These are phyloP conservation scores for Ceratobasidium sp. DNA, from an alignment of 1,284 basidiomycete genomes.

Conservation along the genomic window DNA sequence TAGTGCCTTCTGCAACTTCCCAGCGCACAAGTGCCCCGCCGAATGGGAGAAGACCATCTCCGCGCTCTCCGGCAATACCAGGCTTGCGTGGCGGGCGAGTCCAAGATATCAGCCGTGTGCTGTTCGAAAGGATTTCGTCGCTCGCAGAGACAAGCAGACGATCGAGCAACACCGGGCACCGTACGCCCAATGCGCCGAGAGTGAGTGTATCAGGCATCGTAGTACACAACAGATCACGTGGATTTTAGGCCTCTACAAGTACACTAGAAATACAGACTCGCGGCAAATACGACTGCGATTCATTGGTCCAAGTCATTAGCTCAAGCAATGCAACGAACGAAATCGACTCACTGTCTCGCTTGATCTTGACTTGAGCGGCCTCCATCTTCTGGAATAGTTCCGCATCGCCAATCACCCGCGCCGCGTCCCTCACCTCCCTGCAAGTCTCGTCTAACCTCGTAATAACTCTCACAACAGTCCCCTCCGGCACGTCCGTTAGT, in stretches of 20 bases:
- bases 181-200: slow-evolving; percentile 17
- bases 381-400: slow-evolving; percentile 99
- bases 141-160: not conserved
- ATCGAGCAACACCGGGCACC: slow-evolving; percentile 23
- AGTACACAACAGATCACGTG: slow-evolving; percentile 38
- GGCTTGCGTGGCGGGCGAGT: slow-evolving; percentile 13
- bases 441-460: slow-evolving; percentile 98
- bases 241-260: slow-evolving; percentile 5
- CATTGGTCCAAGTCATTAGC: not conserved
- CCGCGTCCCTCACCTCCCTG: slow-evolving; percentile 96
- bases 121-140: slow-evolving; percentile 9
- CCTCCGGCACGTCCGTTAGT: slow-evolving; percentile 96
- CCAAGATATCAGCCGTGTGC: slow-evolving; percentile 26
- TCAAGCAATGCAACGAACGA: not conserved
- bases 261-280: slow-evolving; percentile 38
- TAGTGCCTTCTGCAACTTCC: not conserved
- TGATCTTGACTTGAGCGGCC: slow-evolving; percentile 91
- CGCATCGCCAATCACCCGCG: slow-evolving; percentile 96
- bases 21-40: slow-evolving; percentile 26
- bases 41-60: slow-evolving; percentile 8
- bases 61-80: not conserved
- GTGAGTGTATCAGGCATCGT: slow-evolving; percentile 42
- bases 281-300: slow-evolving; percentile 27
- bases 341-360: slow-evolving; percentile 86
- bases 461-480: slow-evolving; percentile 96